phyloP scores from a whole-genome alignment of 106 monocot genomes.

The Platanthera guangdongensis region DNA sequence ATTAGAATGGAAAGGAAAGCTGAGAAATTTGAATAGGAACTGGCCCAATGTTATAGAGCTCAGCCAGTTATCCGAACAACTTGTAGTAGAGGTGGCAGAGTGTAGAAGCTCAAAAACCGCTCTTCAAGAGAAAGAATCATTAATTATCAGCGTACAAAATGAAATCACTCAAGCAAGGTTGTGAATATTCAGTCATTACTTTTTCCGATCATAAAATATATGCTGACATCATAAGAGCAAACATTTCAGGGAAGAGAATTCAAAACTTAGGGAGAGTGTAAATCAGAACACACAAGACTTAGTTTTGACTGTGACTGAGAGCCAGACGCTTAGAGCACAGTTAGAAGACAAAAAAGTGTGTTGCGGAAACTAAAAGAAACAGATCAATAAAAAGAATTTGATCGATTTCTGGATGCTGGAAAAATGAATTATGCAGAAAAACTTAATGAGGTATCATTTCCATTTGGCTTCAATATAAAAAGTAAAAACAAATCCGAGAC shows the following conservation, averaged over 20 bases:
- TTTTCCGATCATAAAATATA: background rate
- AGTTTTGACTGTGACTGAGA: slow-evolving; percentile 56
- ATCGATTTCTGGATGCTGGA: slow-evolving; percentile 88
- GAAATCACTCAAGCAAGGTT: slow-evolving; percentile 64
- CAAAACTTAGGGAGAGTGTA: slow-evolving; percentile 59
- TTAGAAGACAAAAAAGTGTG: slow-evolving; percentile 31
- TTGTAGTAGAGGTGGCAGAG: slow-evolving; percentile 79
- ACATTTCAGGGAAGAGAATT: slow-evolving; percentile 63
- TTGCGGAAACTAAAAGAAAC: slow-evolving; percentile 33
- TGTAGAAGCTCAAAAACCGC: slow-evolving; percentile 55
- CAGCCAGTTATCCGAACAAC: slow-evolving; percentile 86
- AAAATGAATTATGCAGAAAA: slow-evolving; percentile 97
- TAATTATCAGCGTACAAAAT: slow-evolving; percentile 36
- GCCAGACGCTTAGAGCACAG: slow-evolving; percentile 54
- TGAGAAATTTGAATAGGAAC: slow-evolving; percentile 76
- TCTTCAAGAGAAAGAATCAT: slow-evolving; percentile 58
- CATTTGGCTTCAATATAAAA: slow-evolving; percentile 1
- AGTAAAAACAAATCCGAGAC: background rate
- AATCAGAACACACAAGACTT: slow-evolving; percentile 63
- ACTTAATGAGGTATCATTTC: slow-evolving; percentile 77
- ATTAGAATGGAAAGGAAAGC: slow-evolving; percentile 91
- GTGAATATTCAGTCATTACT: background rate
- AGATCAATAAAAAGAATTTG: slow-evolving; percentile 67
- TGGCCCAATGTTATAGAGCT: slow-evolving; percentile 94
- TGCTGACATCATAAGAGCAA: background rate